Conservation (phyloP, 176 grass and related monocot species). For the Carex pumila region DNA sequence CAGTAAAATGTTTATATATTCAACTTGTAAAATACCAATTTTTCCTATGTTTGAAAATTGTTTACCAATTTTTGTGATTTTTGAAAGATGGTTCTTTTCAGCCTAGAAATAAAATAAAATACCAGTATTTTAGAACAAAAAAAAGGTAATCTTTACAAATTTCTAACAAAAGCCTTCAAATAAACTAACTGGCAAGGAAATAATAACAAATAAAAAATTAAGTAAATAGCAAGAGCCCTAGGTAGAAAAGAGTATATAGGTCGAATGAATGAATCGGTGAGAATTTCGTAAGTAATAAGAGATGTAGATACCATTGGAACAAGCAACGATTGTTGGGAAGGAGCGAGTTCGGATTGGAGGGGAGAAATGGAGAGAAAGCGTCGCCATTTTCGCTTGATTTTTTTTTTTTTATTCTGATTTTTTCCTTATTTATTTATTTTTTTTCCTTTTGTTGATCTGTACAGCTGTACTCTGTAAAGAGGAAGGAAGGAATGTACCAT, state of each 20-base stretch:
- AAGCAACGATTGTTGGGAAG: constrained; percentile 18
- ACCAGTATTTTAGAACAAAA: too few species aligned
- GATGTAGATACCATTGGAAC: constrained; percentile 12
- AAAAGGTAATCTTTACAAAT: too few species aligned
- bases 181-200: neutral
- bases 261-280: neutral
- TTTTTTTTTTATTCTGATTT: neutral
- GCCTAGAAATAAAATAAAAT: too few species aligned
- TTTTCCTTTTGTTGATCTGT: too few species aligned
- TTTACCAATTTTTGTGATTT: too few species aligned
- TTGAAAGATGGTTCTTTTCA: too few species aligned
- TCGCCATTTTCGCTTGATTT: constrained; percentile 12
- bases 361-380: constrained; percentile 4
- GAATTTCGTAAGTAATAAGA: neutral
- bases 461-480: too few species aligned
- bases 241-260: too few species aligned
- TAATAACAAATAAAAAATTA: neutral
- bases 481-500: neutral
- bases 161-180: neutral
- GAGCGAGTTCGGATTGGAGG: neutral
- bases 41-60: neutral
- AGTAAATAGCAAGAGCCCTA: too few species aligned
- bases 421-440: neutral
- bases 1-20: too few species aligned
- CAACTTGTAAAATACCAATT: too few species aligned